phyloP scores from a whole-genome alignment of 2,329 filamentous ascomycete species.

The Neonectria coccinea region DNA sequence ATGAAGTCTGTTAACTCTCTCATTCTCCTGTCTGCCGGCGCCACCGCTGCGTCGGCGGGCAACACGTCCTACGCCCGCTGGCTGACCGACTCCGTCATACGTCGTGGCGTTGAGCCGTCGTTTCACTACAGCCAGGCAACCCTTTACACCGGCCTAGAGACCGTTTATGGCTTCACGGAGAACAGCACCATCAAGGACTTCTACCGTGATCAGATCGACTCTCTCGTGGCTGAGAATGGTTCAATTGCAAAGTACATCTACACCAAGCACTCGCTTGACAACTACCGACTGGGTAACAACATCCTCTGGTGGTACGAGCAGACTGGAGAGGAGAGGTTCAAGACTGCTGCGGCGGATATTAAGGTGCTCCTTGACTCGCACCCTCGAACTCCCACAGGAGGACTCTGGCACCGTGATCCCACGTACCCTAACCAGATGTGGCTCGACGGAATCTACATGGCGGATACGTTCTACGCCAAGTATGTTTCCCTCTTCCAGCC shows the following conservation, averaged over 20 bases:
- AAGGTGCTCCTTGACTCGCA: slow-evolving; percentile 60
- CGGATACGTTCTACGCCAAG: slow-evolving; percentile 57
- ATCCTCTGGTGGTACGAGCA: slow-evolving; percentile 62
- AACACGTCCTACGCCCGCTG: slow-evolving; percentile 45
- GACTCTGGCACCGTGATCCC: slow-evolving; percentile 64
- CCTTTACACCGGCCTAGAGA: slow-evolving; percentile 61
- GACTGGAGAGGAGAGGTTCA: slow-evolving; percentile 61
- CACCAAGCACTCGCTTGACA: slow-evolving; percentile 62
- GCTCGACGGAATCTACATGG: slow-evolving; percentile 68
- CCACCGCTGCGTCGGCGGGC: slow-evolving; percentile 5
- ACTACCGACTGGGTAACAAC: slow-evolving; percentile 65
- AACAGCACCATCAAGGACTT: slow-evolving; percentile 58
- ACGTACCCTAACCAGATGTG: slow-evolving; percentile 67
- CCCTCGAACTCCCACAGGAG: slow-evolving; percentile 62
- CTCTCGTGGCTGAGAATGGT: slow-evolving; percentile 57
- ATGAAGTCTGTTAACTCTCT: slow-evolving; percentile 22
- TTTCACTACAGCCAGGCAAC: slow-evolving; percentile 59
- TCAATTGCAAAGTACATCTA: slow-evolving; percentile 60
- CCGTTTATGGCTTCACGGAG: slow-evolving; percentile 56
- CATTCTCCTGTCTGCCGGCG: slow-evolving; percentile 15
- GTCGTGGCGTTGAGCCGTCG: slow-evolving; percentile 52
- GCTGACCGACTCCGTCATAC: slow-evolving; percentile 62
- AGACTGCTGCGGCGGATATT: slow-evolving; percentile 59
- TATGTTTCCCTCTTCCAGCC: slow-evolving; percentile 55
- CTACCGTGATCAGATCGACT: slow-evolving; percentile 59